Evolutionary conservation across 371 early-diverging fungal genomes (phyloP).

Genomic region (Saksenaea vasiformis): DNA sequence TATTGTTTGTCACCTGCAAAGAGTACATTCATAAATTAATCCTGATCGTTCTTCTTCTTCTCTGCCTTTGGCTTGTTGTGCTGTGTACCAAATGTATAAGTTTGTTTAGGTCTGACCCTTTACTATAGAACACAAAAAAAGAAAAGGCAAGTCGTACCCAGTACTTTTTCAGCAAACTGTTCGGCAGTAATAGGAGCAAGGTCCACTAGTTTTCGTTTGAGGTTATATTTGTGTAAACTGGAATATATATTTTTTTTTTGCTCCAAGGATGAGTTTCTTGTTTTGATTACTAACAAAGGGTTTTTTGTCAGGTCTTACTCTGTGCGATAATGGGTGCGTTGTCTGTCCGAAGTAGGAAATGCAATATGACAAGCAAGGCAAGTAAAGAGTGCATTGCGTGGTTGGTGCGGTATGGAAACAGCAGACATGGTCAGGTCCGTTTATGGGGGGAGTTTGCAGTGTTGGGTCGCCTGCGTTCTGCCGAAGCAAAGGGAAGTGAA

Average conservation of each 20-base stretch:
- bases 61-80: conserved; percentile 47
- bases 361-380: conserved; percentile 85
- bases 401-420: conserved; percentile 7
- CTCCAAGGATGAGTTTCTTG: neutral
- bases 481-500: neutral
- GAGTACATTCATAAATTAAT: conserved; percentile 39
- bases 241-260: neutral
- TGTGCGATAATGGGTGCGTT: conserved; percentile 82
- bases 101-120: neutral
- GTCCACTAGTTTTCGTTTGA: conserved; percentile 85
- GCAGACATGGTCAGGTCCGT: conserved; percentile 6
- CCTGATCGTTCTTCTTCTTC: conserved; percentile 44
- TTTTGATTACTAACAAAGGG: neutral
- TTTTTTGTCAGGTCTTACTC: conserved; percentile 49
- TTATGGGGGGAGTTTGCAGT: neutral
- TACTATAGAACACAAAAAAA: neutral
- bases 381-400: conserved; percentile 47
- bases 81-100: conserved; percentile 19
- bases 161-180: conserved; percentile 69
- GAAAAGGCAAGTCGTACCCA: conserved; percentile 37
- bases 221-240: conserved; percentile 88
- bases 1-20: conserved; percentile 38
- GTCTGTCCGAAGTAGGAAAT: conserved; percentile 79
- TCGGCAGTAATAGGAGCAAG: conserved; percentile 74
- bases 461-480: neutral